Evolutionary conservation across 495 filamentous ascomycete species (phyloP).

Genomic region (Echria macrotheca): DNA sequence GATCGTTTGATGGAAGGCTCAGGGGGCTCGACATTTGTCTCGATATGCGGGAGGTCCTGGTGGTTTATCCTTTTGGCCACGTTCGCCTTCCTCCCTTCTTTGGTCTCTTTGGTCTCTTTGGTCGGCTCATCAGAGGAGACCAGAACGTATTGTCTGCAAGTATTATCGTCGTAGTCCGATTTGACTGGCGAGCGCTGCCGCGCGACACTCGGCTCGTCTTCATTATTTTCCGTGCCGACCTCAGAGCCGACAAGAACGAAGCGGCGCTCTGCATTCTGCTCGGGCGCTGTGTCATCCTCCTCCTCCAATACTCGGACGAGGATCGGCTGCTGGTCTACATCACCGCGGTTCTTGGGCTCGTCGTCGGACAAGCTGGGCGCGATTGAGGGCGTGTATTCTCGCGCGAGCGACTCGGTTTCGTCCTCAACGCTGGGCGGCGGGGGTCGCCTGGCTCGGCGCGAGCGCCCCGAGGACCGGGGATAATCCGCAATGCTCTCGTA

Average conservation of each 20-base stretch:
- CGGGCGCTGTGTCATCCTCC: too few species aligned
- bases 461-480: conserved; percentile 8
- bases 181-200: conserved; percentile 10
- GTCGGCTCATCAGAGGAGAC: conserved; percentile 12
- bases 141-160: conserved; percentile 33
- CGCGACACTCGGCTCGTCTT: background rate
- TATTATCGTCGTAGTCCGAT: conserved; percentile 37
- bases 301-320: conserved; percentile 34
- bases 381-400: conserved; percentile 32
- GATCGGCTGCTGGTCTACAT: conserved; percentile 39
- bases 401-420: conserved; percentile 39
- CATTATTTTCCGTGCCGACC: conserved; percentile 16
- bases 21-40: conserved; percentile 20
- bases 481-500: conserved; percentile 7
- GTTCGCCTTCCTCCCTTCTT: conserved; percentile 13
- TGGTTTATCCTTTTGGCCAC: conserved; percentile 32
- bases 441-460: conserved; percentile 17
- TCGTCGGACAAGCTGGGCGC: conserved; percentile 26
- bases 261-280: conserved; percentile 43
- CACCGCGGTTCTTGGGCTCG: conserved; percentile 38
- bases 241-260: conserved; percentile 38
- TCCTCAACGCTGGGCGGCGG: conserved; percentile 44
- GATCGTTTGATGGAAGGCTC: conserved; percentile 16
- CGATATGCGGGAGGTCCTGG: conserved; percentile 33
- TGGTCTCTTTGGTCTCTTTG: conserved; percentile 14